Conservation (phyloP, 179 eudicot species). For the Monotropa hypopitys region DNA sequence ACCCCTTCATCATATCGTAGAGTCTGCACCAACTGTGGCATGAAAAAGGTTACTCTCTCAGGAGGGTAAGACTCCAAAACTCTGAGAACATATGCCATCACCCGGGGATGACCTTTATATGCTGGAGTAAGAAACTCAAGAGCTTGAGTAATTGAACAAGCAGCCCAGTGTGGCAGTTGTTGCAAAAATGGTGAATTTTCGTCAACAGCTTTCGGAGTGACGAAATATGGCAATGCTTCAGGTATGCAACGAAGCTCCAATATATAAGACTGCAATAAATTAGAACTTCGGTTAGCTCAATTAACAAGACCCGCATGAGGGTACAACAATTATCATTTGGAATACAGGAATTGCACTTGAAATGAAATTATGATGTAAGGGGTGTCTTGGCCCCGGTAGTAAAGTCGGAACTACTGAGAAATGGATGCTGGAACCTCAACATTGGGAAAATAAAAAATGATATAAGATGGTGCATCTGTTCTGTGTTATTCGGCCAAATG, state of each 20-base stretch:
- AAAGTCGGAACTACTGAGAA: not conserved
- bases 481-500: not conserved
- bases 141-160: conserved; percentile 94
- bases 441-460: not conserved
- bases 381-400: not conserved
- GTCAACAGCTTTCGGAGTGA: conserved; percentile 90
- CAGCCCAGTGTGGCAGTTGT: conserved; percentile 98
- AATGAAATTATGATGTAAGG: not conserved
- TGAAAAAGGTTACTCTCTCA: conserved; percentile 83
- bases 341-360: not conserved
- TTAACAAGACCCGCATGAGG: conserved; percentile 2
- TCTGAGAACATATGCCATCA: conserved; percentile 93
- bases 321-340: not conserved
- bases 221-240: conserved; percentile 86
- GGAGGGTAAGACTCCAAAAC: conserved; percentile 98
- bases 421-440: not conserved
- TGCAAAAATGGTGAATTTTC: conserved; percentile 85
- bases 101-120: conserved; percentile 90
- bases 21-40: conserved; percentile 96
- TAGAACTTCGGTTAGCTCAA: conserved; percentile 7
- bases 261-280: conserved; percentile 59
- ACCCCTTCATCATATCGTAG: conserved; percentile 93
- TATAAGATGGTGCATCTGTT: not conserved
- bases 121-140: conserved; percentile 86
- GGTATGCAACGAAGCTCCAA: conserved; percentile 83